These are phyloP conservation scores for Biscogniauxia marginata DNA, from an alignment of 2,329 filamentous ascomycete genomes.

Conservation along the genomic window DNA sequence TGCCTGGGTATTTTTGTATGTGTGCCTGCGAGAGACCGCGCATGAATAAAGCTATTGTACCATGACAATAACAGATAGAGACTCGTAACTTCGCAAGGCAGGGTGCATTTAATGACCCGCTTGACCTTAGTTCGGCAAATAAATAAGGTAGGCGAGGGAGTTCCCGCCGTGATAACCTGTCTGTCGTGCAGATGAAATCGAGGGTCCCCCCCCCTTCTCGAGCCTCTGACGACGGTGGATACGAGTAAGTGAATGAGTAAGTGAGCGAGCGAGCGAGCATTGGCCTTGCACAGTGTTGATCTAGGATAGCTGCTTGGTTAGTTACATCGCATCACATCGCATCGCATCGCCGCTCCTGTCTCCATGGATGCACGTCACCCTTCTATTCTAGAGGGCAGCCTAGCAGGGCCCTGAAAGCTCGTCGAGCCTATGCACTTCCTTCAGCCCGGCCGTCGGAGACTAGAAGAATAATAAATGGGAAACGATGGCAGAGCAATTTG, in stretches of 20 bases:
- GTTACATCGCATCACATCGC: slow-evolving; percentile 3
- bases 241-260: not conserved
- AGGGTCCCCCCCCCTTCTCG: not conserved
- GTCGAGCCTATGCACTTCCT: slow-evolving; percentile 2
- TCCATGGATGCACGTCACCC: slow-evolving; percentile 16
- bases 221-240: not conserved
- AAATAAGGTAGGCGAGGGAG: not conserved
- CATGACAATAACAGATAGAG: not conserved
- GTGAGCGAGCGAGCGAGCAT: not conserved
- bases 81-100: not conserved
- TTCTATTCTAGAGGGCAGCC: slow-evolving; percentile 4
- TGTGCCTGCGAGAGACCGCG: slow-evolving; percentile 12
- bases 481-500: slow-evolving; percentile 28
- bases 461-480: slow-evolving; percentile 18
- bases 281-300: not conserved
- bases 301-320: not conserved
- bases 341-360: slow-evolving; percentile 2
- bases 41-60: slow-evolving; percentile 4
- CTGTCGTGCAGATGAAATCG: not conserved
- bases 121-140: not conserved
- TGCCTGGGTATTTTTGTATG: too few relatives aligned
- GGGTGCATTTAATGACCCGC: not conserved
- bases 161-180: not conserved
- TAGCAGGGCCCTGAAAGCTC: slow-evolving; percentile 10
- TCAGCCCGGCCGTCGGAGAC: slow-evolving; percentile 16